A percentile compares a stretch with the other conserved stretches of the same genome.
Conservation (phyloP, 768 basidiomycete species). For the Leccinellum rugosiceps region DNA sequence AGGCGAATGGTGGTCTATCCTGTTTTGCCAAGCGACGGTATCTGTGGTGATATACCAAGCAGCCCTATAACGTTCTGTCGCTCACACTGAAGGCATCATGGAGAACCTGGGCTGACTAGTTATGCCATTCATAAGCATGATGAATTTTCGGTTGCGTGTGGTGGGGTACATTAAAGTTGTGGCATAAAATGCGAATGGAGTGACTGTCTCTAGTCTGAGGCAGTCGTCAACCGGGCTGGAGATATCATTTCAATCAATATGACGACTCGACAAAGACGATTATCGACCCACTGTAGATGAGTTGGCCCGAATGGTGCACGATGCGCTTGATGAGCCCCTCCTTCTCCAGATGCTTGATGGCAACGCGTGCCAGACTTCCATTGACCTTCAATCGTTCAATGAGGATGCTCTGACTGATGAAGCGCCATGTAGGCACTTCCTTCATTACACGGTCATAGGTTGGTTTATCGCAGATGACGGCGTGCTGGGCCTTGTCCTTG, state of each 20-base stretch:
- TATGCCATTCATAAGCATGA: conserved; percentile 25
- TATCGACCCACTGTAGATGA: conserved; percentile 95
- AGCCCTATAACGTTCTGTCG: background rate
- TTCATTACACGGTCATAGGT: conserved; percentile 94
- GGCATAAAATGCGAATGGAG: conserved; percentile 23
- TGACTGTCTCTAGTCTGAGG: conserved; percentile 34
- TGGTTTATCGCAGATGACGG: conserved; percentile 90
- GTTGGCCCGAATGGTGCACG: conserved; percentile 91
- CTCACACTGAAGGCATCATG: background rate
- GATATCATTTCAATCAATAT: conserved; percentile 3
- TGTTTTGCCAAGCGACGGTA: too few relatives aligned
- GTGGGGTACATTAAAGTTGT: conserved; percentile 37
- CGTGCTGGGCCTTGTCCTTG: conserved; percentile 99
- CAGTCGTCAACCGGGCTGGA: conserved; percentile 43
- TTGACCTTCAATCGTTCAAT: conserved; percentile 98
- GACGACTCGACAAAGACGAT: background rate
- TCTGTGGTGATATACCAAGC: background rate
- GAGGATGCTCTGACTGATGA: conserved; percentile 97
- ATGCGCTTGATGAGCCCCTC: conserved; percentile 94
- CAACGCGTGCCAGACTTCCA: conserved; percentile 88
- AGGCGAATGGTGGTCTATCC: too few relatives aligned
- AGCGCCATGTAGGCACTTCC: conserved; percentile 98
- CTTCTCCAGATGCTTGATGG: conserved; percentile 89
- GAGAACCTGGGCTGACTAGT: background rate
- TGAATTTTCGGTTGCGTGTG: conserved; percentile 26